Conservation (phyloP, 1,284 basidiomycete species). For the Cystobasidiaceae sp. region DNA sequence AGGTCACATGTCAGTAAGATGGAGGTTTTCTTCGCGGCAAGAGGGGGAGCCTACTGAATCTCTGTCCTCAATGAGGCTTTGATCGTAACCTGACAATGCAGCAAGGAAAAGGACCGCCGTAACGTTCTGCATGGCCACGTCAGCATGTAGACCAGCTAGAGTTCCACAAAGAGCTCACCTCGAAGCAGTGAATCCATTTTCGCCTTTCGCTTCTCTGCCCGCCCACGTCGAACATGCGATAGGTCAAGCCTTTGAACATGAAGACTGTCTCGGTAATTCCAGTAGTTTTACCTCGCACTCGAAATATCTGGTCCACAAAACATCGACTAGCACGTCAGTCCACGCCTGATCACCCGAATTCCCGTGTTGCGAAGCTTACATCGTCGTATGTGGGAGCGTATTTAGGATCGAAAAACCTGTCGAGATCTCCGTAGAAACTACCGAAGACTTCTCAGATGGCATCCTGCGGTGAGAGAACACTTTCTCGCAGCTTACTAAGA, state of each 20-base stretch:
- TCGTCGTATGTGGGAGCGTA: conserved; percentile 69
- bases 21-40: not conserved
- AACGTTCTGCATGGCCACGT: conserved; percentile 33
- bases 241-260: conserved; percentile 47
- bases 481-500: conserved; percentile 52
- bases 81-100: conserved; percentile 79
- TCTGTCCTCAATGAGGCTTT: conserved; percentile 84
- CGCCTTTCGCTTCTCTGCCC: conserved; percentile 80
- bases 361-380: too few species aligned
- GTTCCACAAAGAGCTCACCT: not conserved
- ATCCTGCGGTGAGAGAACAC: not conserved
- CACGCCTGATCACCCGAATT: not conserved
- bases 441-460: not conserved
- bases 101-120: conserved; percentile 80
- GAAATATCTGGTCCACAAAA: conserved; percentile 56
- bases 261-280: conserved; percentile 93
- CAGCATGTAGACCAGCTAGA: not conserved
- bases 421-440: conserved; percentile 66
- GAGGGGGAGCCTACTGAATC: conserved; percentile 67
- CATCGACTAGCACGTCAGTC: conserved; percentile 25
- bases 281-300: conserved; percentile 77
- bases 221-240: conserved; percentile 75
- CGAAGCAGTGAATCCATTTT: conserved; percentile 57
- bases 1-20: not conserved
- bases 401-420: conserved; percentile 30